phyloP scores from a whole-genome alignment of 495 filamentous ascomycete genomes.

The Chaetomium fimeti region DNA sequence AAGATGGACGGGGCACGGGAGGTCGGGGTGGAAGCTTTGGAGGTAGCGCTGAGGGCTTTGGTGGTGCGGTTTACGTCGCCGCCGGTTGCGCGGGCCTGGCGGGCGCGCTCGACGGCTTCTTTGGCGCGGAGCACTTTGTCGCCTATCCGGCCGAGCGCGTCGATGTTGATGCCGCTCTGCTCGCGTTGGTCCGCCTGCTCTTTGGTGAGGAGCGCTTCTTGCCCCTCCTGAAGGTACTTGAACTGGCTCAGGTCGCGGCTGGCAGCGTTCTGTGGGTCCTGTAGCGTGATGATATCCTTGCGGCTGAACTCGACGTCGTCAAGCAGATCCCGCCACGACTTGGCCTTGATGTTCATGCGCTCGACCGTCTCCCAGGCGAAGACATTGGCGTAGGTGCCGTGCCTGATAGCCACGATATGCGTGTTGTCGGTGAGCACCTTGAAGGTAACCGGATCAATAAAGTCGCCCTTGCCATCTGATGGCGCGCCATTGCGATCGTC shows the following conservation, averaged over 20 bases:
- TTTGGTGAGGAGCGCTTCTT: slow-evolving; percentile 59
- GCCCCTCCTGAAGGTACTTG: slow-evolving; percentile 84
- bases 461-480: slow-evolving; percentile 63
- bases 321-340: slow-evolving; percentile 91
- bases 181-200: slow-evolving; percentile 53
- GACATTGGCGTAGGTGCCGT: slow-evolving; percentile 78
- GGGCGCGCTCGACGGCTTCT: slow-evolving; percentile 80
- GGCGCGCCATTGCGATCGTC: slow-evolving; percentile 39
- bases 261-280: slow-evolving; percentile 91
- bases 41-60: slow-evolving; percentile 39
- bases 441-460: slow-evolving; percentile 93
- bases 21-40: slow-evolving; percentile 27
- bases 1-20: slow-evolving; percentile 41
- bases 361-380: slow-evolving; percentile 96
- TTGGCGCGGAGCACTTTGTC: slow-evolving; percentile 91
- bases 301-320: slow-evolving; percentile 83
- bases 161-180: slow-evolving; percentile 67
- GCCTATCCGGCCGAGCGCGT: slow-evolving; percentile 70
- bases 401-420: slow-evolving; percentile 85
- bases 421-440: slow-evolving; percentile 98
- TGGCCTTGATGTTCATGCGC: slow-evolving; percentile 93
- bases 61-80: slow-evolving; percentile 51
- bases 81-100: slow-evolving; percentile 51
- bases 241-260: slow-evolving; percentile 82
- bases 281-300: slow-evolving; percentile 92